Percentiles rank a stretch among this genome's conserved stretches.
Conservation (phyloP, 2,329 filamentous ascomycete genomes). For the Polychaeton citri region DNA sequence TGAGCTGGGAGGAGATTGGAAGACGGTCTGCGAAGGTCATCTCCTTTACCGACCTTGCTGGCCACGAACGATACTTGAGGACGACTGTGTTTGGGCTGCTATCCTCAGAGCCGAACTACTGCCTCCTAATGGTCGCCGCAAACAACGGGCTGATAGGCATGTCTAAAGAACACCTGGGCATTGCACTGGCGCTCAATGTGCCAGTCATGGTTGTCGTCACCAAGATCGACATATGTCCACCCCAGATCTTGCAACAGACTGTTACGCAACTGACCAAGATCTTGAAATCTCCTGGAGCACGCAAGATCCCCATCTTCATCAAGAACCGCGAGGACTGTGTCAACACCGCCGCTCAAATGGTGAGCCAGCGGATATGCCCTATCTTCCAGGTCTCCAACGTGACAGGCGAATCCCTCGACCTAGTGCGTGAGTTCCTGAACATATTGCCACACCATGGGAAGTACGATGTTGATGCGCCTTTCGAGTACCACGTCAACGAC, state of each 20-base stretch:
- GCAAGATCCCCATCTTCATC: conserved; percentile 94
- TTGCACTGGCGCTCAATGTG: conserved; percentile 86
- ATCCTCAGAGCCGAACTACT: conserved; percentile 93
- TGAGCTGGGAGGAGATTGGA: conserved; percentile 97
- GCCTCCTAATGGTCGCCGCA: conserved; percentile 92
- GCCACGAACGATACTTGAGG: conserved; percentile 86
- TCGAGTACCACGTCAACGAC: conserved; percentile 94
- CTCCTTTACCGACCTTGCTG: conserved; percentile 86
- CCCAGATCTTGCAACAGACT: conserved; percentile 87
- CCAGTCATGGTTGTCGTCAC: conserved; percentile 96
- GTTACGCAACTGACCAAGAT: conserved; percentile 85
- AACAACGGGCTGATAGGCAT: conserved; percentile 96
- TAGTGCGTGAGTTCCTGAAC: conserved; percentile 86
- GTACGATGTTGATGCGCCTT: conserved; percentile 75
- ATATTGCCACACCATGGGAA: conserved; percentile 89
- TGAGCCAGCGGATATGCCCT: conserved; percentile 87
- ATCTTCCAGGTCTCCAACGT: conserved; percentile 98
- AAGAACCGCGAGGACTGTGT: conserved; percentile 83
- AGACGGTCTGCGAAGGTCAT: conserved; percentile 92
- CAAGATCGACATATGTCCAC: conserved; percentile 96
- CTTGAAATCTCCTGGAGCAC: conserved; percentile 80
- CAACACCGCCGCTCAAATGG: conserved; percentile 90
- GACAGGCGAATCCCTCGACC: conserved; percentile 77
- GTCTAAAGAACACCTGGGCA: conserved; percentile 88
- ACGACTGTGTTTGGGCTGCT: conserved; percentile 94